These are phyloP conservation scores for Aaosphaeria pasadenensis DNA, from an alignment of 2,329 filamentous ascomycete genomes.

Conservation along the genomic window DNA sequence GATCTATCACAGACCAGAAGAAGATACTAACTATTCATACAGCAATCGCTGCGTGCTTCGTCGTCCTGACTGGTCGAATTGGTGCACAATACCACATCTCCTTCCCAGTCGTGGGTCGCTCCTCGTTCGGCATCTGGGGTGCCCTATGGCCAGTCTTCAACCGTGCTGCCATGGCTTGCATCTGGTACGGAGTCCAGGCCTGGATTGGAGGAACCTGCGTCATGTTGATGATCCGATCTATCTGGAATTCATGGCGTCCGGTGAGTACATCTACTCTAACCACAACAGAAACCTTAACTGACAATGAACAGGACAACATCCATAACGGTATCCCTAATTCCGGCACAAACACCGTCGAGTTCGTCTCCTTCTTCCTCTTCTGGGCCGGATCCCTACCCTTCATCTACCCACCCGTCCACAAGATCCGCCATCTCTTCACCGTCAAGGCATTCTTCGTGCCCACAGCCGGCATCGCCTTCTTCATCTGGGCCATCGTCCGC, in stretches of 20 bases:
- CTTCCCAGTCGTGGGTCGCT: constrained; percentile 2
- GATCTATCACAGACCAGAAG: no score
- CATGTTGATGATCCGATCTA: constrained; percentile 81
- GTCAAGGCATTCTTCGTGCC: constrained; percentile 86
- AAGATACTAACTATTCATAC: not conserved
- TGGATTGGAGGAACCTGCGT: constrained; percentile 83
- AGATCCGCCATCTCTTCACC: constrained; percentile 86
- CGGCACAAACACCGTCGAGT: constrained; percentile 72
- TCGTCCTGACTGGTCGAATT: constrained; percentile 37
- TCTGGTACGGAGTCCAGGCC: constrained; percentile 65
- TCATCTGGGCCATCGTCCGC: constrained; percentile 28
- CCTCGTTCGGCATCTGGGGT: constrained; percentile 4
- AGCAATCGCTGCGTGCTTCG: constrained; percentile 66
- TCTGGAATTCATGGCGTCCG: constrained; percentile 61
- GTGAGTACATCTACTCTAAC: not conserved
- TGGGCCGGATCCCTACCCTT: constrained; percentile 78
- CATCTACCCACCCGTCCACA: constrained; percentile 85
- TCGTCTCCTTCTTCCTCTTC: constrained; percentile 82
- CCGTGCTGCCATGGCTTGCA: constrained; percentile 2
- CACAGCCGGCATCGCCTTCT: constrained; percentile 73
- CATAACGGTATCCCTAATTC: constrained; percentile 67
- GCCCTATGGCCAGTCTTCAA: constrained; percentile 3
- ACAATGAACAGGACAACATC: constrained; percentile 47
- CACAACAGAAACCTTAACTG: not conserved
- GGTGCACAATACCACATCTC: constrained; percentile 3